These are phyloP conservation scores for Aspergillus taichungensis DNA, from an alignment of 495 filamentous ascomycete genomes.

Conservation along the genomic window DNA sequence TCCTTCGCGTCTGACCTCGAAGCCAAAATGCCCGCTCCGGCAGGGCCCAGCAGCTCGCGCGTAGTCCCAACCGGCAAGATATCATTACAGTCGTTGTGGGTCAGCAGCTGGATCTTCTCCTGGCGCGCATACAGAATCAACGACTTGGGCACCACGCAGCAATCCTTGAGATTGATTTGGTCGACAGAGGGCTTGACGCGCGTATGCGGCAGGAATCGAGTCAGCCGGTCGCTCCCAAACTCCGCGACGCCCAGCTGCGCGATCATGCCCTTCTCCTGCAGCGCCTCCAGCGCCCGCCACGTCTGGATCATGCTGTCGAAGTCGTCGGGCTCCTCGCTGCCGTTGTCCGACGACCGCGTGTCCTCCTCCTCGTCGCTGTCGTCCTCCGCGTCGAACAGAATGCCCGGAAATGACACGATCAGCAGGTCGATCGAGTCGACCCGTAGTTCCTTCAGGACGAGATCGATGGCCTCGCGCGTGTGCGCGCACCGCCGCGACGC, in stretches of 20 bases:
- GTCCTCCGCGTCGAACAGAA: conserved; percentile 89
- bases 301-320: conserved; percentile 62
- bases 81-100: conserved; percentile 90
- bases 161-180: conserved; percentile 96
- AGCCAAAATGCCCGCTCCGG: conserved; percentile 57
- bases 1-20: conserved; percentile 35
- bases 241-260: conserved; percentile 76
- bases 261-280: conserved; percentile 64
- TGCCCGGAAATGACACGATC: conserved; percentile 86
- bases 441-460: conserved; percentile 71
- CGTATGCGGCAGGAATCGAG: conserved; percentile 55
- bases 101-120: conserved; percentile 77
- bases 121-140: conserved; percentile 78
- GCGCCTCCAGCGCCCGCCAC: conserved; percentile 61
- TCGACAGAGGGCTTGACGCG: conserved; percentile 72
- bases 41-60: conserved; percentile 66
- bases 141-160: conserved; percentile 88
- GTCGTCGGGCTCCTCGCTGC: conserved; percentile 41
- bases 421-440: conserved; percentile 74
- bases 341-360: conserved; percentile 39
- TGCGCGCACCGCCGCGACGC: conserved; percentile 52
- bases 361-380: conserved; percentile 65
- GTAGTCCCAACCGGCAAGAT: conserved; percentile 79
- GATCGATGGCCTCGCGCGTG: conserved; percentile 63
- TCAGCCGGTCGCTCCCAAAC: conserved; percentile 75